Evolutionary conservation across 352 stramenopile genomes (phyloP).

Genomic region (Phytophthora sp.): DNA sequence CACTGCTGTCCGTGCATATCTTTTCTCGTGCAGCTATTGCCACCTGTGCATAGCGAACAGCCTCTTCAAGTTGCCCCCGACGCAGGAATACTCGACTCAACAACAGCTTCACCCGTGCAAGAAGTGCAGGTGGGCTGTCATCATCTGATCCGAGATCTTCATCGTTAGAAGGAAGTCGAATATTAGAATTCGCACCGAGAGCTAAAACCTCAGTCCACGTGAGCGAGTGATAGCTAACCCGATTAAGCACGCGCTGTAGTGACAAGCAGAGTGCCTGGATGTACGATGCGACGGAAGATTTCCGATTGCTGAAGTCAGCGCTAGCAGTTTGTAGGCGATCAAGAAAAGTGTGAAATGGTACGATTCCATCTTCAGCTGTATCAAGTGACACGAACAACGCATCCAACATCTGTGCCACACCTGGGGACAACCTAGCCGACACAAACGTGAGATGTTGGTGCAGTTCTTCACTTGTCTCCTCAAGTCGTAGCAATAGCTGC

Average conservation of each 20-base stretch:
- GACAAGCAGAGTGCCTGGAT: conserved; percentile 34
- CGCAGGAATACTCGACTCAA: conserved; percentile 58
- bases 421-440: conserved; percentile 33
- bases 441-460: conserved; percentile 40
- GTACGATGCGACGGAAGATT: conserved; percentile 25
- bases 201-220: conserved; percentile 31
- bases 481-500: conserved; percentile 56
- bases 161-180: conserved; percentile 22
- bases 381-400: conserved; percentile 50
- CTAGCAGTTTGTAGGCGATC: conserved; percentile 29
- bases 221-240: conserved; percentile 32
- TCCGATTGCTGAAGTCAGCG: conserved; percentile 22
- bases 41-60: conserved; percentile 47
- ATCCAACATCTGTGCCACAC: conserved; percentile 20
- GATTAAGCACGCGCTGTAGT: conserved; percentile 32
- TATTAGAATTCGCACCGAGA: conserved; percentile 7
- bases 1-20: conserved; percentile 23
- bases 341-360: conserved; percentile 48
- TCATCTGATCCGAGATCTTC: conserved; percentile 16
- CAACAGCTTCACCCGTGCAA: conserved; percentile 53
- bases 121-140: conserved; percentile 29
- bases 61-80: conserved; percentile 64
- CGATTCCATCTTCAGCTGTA: conserved; percentile 46
- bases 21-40: conserved; percentile 56
- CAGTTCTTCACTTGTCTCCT: conserved; percentile 39